Conservation (phyloP, 2,329 filamentous ascomycete genomes). For the Aspergillus ochraceoroseus region DNA sequence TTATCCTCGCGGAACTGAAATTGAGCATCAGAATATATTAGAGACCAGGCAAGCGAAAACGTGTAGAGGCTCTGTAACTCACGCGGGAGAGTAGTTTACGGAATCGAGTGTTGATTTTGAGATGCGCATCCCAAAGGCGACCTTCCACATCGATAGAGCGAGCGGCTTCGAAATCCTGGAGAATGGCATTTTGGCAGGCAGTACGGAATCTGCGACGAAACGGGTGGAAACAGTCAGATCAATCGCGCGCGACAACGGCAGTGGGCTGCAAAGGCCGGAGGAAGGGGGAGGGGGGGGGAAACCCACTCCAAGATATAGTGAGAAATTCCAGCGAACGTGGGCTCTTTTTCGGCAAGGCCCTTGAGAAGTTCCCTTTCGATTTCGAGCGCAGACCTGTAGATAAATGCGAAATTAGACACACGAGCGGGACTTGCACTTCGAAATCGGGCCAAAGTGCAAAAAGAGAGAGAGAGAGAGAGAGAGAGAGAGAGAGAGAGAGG, state of each 20-base stretch:
- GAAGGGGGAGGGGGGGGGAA: background rate
- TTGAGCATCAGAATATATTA: conserved; percentile 6
- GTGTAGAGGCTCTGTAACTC: conserved; percentile 21
- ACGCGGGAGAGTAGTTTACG: conserved; percentile 61
- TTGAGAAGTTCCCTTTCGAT: conserved; percentile 48
- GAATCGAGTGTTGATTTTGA: conserved; percentile 71
- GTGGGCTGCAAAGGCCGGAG: too few relatives aligned
- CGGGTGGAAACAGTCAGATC: conserved; percentile 6
- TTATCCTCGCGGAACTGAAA: conserved; percentile 48
- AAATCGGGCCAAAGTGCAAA: too few relatives aligned
- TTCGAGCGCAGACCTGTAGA: conserved; percentile 36
- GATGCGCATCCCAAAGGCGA: conserved; percentile 73
- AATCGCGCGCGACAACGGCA: conserved; percentile 10
- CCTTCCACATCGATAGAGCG: conserved; percentile 61
- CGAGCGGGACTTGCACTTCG: too few relatives aligned
- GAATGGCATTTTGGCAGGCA: conserved; percentile 66
- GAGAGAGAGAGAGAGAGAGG: too few relatives aligned
- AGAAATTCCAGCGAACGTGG: conserved; percentile 49
- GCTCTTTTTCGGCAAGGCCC: conserved; percentile 48
- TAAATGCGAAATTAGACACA: conserved; percentile 16
- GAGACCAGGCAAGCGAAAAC: conserved; percentile 1
- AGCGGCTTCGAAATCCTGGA: conserved; percentile 54
- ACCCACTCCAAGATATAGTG: conserved; percentile 40
- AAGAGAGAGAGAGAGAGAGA: too few relatives aligned
- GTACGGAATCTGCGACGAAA: conserved; percentile 57